Conservation (phyloP, 352 stramenopile species). For the Labyrinthula sp. region DNA sequence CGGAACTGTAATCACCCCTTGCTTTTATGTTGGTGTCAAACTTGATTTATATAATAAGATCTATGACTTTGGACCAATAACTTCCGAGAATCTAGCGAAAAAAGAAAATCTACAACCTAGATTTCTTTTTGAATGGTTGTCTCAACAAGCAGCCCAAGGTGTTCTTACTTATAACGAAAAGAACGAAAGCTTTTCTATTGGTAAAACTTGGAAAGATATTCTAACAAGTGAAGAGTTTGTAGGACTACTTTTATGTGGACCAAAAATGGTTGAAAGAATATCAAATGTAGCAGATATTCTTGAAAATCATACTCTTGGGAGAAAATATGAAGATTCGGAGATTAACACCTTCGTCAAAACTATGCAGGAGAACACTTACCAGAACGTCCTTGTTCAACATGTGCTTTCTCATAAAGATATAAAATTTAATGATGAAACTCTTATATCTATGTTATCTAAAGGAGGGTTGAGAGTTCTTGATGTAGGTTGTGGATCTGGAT, state of each 20-base stretch:
- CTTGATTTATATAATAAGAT: constrained; percentile 16
- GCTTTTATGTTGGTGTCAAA: constrained; percentile 21
- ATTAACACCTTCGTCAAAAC: constrained; percentile 10
- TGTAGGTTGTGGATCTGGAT: constrained; percentile 11
- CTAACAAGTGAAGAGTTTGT: neutral
- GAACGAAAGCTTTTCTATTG: constrained; percentile 1
- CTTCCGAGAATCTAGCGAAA: constrained; percentile 3
- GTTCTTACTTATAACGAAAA: constrained; percentile 6
- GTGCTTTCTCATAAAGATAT: neutral
- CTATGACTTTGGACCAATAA: neutral
- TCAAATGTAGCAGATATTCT: constrained; percentile 2
- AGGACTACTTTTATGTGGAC: constrained; percentile 13
- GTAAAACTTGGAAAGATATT: neutral
- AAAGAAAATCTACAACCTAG: constrained; percentile 9
- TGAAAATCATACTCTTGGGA: constrained; percentile 7
- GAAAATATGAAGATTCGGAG: constrained; percentile 19
- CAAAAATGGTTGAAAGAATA: constrained; percentile 3
- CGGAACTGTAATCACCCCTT: too few relatives aligned
- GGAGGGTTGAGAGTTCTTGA: constrained; percentile 8
- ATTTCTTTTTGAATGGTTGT: constrained; percentile 19
- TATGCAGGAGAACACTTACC: constrained; percentile 7
- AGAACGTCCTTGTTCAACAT: constrained; percentile 2
- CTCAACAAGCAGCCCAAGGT: constrained; percentile 1
- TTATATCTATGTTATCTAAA: neutral
- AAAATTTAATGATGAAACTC: neutral